These are phyloP conservation scores for Phaffomyces thermotolerans DNA, from an alignment of 805 yeast species.

Conservation along the genomic window DNA sequence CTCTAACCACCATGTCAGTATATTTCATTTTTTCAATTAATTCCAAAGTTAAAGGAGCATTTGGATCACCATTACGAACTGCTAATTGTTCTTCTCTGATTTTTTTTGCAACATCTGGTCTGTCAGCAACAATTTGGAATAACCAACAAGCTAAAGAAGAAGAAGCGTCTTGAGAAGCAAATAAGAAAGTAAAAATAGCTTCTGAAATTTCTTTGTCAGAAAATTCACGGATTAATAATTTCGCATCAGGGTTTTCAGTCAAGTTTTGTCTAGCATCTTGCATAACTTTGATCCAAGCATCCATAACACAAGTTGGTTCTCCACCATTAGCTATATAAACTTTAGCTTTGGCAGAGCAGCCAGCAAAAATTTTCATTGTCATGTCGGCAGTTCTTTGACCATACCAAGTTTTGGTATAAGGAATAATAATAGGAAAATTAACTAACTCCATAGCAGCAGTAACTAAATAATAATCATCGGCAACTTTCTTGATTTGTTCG, in stretches of 20 bases:
- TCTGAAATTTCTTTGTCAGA: slow-evolving; percentile 89
- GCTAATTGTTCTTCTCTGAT: slow-evolving; percentile 87
- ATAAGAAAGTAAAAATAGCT: slow-evolving; percentile 91
- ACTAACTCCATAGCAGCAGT: slow-evolving; percentile 97
- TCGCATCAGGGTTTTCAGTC: slow-evolving; percentile 44
- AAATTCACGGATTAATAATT: slow-evolving; percentile 70
- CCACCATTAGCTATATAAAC: slow-evolving; percentile 72
- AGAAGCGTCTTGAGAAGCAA: slow-evolving; percentile 97
- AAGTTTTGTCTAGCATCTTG: slow-evolving; percentile 51
- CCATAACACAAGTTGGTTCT: slow-evolving; percentile 82
- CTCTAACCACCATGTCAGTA: slow-evolving; percentile 87
- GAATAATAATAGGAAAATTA: slow-evolving; percentile 93
- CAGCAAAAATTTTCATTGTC: slow-evolving; percentile 87
- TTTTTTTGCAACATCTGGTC: slow-evolving; percentile 83
- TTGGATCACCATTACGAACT: slow-evolving; percentile 74
- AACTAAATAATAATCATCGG: slow-evolving; percentile 86
- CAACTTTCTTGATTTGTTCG: slow-evolving; percentile 78
- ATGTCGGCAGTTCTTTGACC: slow-evolving; percentile 90
- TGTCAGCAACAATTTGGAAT: slow-evolving; percentile 91
- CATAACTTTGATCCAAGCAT: slow-evolving; percentile 90
- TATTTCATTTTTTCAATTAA: slow-evolving; percentile 82
- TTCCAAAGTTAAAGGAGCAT: slow-evolving; percentile 52
- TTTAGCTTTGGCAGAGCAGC: slow-evolving; percentile 85
- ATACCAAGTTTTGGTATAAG: slow-evolving; percentile 97
- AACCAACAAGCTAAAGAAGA: slow-evolving; percentile 97